These are phyloP conservation scores for Eimeria sp. DNA, from an alignment of 169 alveolate genomes.

Conservation along the genomic window DNA sequence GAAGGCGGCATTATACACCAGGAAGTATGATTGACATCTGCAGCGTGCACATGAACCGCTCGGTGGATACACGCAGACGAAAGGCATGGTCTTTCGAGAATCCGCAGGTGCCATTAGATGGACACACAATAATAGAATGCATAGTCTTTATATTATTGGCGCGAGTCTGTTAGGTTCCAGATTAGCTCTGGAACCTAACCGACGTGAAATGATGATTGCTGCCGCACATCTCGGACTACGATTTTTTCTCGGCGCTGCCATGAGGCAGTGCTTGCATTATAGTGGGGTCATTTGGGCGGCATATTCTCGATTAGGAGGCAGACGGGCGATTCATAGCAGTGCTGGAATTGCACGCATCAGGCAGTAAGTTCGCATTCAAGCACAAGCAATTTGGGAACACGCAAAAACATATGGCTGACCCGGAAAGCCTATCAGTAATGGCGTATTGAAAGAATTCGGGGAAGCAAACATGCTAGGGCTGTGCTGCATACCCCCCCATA, in stretches of 20 bases:
- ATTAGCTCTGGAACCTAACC: background rate
- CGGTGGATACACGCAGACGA: background rate
- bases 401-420: background rate
- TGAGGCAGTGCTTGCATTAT: background rate
- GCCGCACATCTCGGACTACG: background rate
- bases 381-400: background rate
- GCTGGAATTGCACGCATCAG: background rate
- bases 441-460: background rate
- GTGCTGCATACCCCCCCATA: background rate
- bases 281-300: background rate
- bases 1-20: background rate
- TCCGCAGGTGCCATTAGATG: background rate
- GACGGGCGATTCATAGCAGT: too few species aligned
- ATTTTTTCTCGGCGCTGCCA: background rate
- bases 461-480: background rate
- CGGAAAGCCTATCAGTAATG: background rate
- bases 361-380: background rate
- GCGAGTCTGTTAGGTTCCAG: background rate
- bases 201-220: too few species aligned
- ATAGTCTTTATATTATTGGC: background rate
- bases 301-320: background rate
- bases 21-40: background rate
- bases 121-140: background rate
- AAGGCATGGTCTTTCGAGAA: background rate
- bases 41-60: background rate